phyloP scores from a whole-genome alignment of 257 asterid species.

The Dorcoceras hygrometricum region DNA sequence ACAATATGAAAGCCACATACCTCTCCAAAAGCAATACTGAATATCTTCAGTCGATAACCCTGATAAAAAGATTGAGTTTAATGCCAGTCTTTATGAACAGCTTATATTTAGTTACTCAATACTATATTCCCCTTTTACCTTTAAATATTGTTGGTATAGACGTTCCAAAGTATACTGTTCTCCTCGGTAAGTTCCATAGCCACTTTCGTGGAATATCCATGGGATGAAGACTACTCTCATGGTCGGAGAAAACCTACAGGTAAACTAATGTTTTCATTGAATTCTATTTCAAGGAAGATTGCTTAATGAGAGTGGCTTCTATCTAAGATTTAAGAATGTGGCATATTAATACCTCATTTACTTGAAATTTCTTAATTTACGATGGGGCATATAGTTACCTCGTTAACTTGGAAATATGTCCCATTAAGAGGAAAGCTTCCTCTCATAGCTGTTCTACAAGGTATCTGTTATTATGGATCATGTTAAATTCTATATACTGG shows the following conservation, averaged over 20 bases:
- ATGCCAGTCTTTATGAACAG: slow-evolving; percentile 20
- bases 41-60: slow-evolving; percentile 79
- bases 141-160: slow-evolving; percentile 85
- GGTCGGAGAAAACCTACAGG: slow-evolving; percentile 90
- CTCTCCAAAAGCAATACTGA: slow-evolving; percentile 97
- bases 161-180: slow-evolving; percentile 95
- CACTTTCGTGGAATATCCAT: slow-evolving; percentile 79
- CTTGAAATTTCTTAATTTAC: slow-evolving; percentile 17
- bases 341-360: slow-evolving; percentile 68
- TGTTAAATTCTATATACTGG: slow-evolving; percentile 27
- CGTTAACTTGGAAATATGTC: slow-evolving; percentile 68
- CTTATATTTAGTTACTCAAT: slow-evolving; percentile 2
- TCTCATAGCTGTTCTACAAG: slow-evolving; percentile 98
- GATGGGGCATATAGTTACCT: neutral
- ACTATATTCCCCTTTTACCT: slow-evolving; percentile 42
- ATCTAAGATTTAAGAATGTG: slow-evolving; percentile 19
- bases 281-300: slow-evolving; percentile 20
- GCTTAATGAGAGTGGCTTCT: slow-evolving; percentile 4
- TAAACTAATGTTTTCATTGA: slow-evolving; percentile 17
- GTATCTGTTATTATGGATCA: slow-evolving; percentile 56
- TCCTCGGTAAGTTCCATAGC: slow-evolving; percentile 86
- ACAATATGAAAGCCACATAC: slow-evolving; percentile 37
- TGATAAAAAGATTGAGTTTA: slow-evolving; percentile 33
- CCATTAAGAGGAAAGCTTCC: slow-evolving; percentile 99
- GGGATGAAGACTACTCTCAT: slow-evolving; percentile 79